Evolutionary conservation across 345 rosid species (phyloP), one percentile per base, ranked within the genome.

Genomic region (Streptanthus diversifolius): DNA sequence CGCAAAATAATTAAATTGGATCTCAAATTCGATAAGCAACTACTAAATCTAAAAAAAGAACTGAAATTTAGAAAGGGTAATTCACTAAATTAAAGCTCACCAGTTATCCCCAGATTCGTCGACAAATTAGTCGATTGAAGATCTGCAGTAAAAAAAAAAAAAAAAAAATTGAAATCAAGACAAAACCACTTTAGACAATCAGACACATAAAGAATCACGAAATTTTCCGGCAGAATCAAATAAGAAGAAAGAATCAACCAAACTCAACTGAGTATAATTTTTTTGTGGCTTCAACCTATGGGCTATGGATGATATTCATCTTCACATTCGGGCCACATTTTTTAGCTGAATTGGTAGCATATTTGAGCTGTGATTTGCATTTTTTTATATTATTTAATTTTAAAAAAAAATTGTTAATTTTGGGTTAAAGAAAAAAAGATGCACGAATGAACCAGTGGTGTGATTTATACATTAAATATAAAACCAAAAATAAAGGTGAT

Each of bases 371-470:
- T 66, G 71, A 64, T 45, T 45, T 66, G 40, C 66, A 65, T 56
- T 65, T 48, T 48, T 33, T 64, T 32, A 27, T 40, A 5, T 24
- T 1, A 14, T 39, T 18, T 7, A 7, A 2, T 40, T 43, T 45
- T 21, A 3, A 12, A n/a, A n/a, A n/a, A n/a, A n/a, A n/a, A n/a
- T n/a, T n/a, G n/a, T n/a, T 4, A 30, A n/a, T 9, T 1, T 25
- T 25, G 29, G 29, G 29, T 21, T 11, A 1, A 11, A 14, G 6
- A 27, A 14, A 71, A 62, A 73, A 74, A 74, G 67, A 74, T 57
- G 67, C 67, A 73, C 66, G 72, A 74, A 74, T 56, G 77, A 73
- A 27, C 71, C 72, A 73, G 59, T 56, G 72, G 77, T 66, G 66
- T 10, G 77, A 73, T 73, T 65, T 35, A 25, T 45, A 32, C 10